Evolutionary conservation across 1,284 basidiomycete species (phyloP).

Genomic region (Hymenochaete sp.): DNA sequence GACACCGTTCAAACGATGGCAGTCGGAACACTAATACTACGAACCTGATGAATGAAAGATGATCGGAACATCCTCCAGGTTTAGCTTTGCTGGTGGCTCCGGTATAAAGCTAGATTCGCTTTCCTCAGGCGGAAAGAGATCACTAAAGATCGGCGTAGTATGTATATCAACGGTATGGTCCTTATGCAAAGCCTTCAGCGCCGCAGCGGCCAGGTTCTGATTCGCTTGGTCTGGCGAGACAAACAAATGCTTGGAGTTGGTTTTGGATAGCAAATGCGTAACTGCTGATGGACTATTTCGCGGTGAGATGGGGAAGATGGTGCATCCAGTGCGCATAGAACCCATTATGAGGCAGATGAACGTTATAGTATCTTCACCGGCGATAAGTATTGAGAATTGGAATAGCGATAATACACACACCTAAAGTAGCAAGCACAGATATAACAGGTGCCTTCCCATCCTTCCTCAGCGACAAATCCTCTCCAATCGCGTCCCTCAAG

Average conservation of each 20-base stretch:
- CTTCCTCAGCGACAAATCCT: no score
- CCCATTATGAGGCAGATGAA: constrained; percentile 25
- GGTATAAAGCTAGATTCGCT: background rate
- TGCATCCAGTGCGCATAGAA: constrained; percentile 26
- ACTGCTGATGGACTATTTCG: constrained; percentile 27
- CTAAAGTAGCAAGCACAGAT: constrained; percentile 21
- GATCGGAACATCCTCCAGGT: constrained; percentile 8
- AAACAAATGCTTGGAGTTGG: constrained; percentile 2
- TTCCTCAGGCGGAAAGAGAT: constrained; percentile 9
- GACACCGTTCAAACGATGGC: no score
- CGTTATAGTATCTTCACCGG: constrained; percentile 27
- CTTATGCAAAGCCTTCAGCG: background rate
- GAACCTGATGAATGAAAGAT: constrained; percentile 19
- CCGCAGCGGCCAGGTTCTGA: constrained; percentile 6
- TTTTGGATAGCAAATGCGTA: constrained; percentile 23
- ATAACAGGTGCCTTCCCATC: constrained; percentile 13
- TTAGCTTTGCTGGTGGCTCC: background rate
- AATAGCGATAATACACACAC: no score
- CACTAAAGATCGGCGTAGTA: constrained; percentile 13
- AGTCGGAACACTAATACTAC: no score
- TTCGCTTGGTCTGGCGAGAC: constrained; percentile 8
- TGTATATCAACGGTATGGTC: constrained; percentile 30
- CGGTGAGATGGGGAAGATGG: constrained; percentile 27
- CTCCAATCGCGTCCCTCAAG: no score
- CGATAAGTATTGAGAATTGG: no score